Evolutionary conservation across 352 stramenopile species (phyloP).

Genomic region (Phytophthora ramorum): DNA sequence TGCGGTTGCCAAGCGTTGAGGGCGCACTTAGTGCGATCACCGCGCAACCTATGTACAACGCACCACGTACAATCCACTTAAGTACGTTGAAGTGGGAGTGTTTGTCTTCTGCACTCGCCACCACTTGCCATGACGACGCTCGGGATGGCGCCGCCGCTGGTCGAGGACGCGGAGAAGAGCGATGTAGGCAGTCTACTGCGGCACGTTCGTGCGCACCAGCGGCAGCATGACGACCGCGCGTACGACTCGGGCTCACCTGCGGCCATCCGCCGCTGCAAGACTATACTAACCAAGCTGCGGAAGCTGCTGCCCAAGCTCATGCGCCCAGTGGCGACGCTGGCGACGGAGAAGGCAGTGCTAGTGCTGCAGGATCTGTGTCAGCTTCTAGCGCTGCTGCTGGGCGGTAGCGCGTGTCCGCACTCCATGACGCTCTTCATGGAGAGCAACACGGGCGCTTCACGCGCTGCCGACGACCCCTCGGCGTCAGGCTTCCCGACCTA

Average conservation of each 20-base stretch:
- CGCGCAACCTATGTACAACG: not conserved
- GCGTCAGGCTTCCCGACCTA: conserved; percentile 46
- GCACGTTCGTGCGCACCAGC: conserved; percentile 54
- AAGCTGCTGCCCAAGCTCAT: conserved; percentile 78
- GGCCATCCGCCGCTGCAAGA: conserved; percentile 64
- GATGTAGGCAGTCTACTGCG: conserved; percentile 57
- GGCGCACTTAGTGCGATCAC: not conserved
- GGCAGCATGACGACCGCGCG: conserved; percentile 48
- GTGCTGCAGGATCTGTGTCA: conserved; percentile 68
- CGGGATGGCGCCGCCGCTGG: not conserved
- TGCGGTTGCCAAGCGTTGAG: conserved; percentile 11
- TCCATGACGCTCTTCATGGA: conserved; percentile 71
- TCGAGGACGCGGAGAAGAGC: conserved; percentile 49
- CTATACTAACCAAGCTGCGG: conserved; percentile 70
- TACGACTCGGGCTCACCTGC: conserved; percentile 46
- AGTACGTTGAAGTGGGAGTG: conserved; percentile 22
- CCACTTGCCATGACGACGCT: conserved; percentile 8
- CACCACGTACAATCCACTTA: conserved; percentile 6
- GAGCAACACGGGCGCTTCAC: conserved; percentile 3
- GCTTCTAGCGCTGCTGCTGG: conserved; percentile 56
- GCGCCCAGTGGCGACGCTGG: conserved; percentile 50
- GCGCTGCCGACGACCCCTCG: conserved; percentile 1
- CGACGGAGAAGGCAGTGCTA: conserved; percentile 34
- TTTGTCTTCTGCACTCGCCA: conserved; percentile 1
- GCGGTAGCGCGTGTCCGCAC: conserved; percentile 58